Percentiles rank a stretch among this genome's conserved stretches.
phyloP scores from a whole-genome alignment of 2,329 filamentous ascomycete genomes.

The Cercospora brassicicola region DNA sequence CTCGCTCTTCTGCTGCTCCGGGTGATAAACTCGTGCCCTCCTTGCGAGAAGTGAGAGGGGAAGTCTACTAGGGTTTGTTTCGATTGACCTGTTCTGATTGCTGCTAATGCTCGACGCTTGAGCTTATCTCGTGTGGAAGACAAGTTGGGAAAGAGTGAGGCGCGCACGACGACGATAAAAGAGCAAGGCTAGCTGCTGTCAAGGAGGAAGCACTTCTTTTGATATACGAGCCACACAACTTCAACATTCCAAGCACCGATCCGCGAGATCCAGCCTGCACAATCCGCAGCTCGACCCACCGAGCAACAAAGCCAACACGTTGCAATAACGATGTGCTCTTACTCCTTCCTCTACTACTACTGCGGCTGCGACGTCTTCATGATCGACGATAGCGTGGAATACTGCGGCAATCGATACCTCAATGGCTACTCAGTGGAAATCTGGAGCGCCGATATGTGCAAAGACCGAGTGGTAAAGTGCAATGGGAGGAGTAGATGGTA shows the following conservation, averaged over 20 bases:
- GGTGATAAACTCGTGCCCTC: background rate
- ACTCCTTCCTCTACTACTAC: conserved; percentile 51
- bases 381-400: conserved; percentile 48
- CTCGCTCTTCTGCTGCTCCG: background rate
- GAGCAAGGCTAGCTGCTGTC: background rate
- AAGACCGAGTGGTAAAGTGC: conserved; percentile 29
- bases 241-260: background rate
- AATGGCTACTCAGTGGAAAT: conserved; percentile 51
- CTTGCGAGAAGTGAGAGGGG: background rate
- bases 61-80: background rate
- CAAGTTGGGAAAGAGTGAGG: background rate
- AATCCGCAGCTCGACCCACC: background rate
- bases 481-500: conserved; percentile 20
- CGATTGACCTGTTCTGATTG: background rate
- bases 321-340: conserved; percentile 45
- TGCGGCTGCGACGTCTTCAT: conserved; percentile 54
- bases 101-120: background rate
- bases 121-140: background rate
- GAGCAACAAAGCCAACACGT: no score
- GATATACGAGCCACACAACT: no score
- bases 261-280: background rate
- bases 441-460: conserved; percentile 49
- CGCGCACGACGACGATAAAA: background rate
- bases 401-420: conserved; percentile 48
- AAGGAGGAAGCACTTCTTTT: background rate